A percentile compares a stretch with the other conserved stretches of the same genome.
phyloP scores from a whole-genome alignment of 768 basidiomycete species.

The Boletus pseudopeckii region DNA sequence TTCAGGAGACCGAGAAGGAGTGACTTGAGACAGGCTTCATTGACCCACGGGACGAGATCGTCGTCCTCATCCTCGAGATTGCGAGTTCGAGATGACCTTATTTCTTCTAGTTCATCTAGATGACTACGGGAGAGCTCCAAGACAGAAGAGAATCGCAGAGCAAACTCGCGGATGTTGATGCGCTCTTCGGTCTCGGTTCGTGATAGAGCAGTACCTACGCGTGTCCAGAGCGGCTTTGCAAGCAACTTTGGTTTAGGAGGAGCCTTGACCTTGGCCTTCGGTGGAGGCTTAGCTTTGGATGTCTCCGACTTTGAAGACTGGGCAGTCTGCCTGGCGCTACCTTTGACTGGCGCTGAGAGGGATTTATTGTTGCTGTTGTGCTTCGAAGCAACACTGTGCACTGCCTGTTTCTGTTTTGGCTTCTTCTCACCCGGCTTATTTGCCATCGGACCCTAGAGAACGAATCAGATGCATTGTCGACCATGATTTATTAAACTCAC shows the following conservation, averaged over 20 bases:
- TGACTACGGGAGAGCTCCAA: slow-evolving; percentile 50
- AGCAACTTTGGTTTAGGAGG: slow-evolving; percentile 34
- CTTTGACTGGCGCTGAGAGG: slow-evolving; percentile 10
- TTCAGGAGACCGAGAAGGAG: slow-evolving; percentile 61
- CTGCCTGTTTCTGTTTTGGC: slow-evolving; percentile 7
- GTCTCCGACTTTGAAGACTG: slow-evolving; percentile 9
- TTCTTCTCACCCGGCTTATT: slow-evolving; percentile 23
- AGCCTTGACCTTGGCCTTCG: slow-evolving; percentile 26
- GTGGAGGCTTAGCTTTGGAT: slow-evolving; percentile 17
- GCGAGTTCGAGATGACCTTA: slow-evolving; percentile 35
- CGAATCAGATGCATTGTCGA: slow-evolving; percentile 5
- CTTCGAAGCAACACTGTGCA: slow-evolving; percentile 2
- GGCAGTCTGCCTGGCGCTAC: slow-evolving; percentile 3
- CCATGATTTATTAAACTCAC: slow-evolving; percentile 19
- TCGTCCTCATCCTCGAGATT: slow-evolving; percentile 38
- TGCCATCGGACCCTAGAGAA: slow-evolving; percentile 28
- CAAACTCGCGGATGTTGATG: slow-evolving; percentile 72
- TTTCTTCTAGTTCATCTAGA: slow-evolving; percentile 62
- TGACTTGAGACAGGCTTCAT: slow-evolving; percentile 60
- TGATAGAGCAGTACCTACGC: slow-evolving; percentile 41
- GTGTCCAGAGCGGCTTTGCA: slow-evolving; percentile 54
- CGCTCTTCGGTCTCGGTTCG: slow-evolving; percentile 53
- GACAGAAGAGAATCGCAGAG: slow-evolving; percentile 55
- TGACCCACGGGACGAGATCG: slow-evolving; percentile 52
- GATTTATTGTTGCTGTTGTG: slow-evolving; percentile 4